A percentile compares a stretch with the other conserved stretches of the same genome.
Evolutionary conservation across 2,329 filamentous ascomycete genomes (phyloP).

Genomic region (Juglanconis juglandina): DNA sequence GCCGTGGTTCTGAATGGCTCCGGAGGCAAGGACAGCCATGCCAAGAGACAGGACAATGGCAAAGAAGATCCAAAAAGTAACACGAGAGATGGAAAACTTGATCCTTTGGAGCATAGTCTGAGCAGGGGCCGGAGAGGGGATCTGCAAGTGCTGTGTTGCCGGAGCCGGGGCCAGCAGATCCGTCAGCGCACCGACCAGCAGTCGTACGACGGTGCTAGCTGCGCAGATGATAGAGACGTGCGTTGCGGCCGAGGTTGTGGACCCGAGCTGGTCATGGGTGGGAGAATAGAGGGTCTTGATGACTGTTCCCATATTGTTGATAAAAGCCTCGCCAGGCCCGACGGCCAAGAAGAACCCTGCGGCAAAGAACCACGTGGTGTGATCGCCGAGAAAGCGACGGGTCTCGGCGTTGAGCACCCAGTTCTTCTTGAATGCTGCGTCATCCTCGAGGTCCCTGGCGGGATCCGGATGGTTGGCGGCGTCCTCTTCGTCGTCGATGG

Average conservation of each 20-base stretch:
- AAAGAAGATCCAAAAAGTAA: conserved; percentile 75
- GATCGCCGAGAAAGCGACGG: conserved; percentile 75
- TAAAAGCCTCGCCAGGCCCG: conserved; percentile 94
- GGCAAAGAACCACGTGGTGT: conserved; percentile 94
- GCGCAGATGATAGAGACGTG: conserved; percentile 92
- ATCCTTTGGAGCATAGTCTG: conserved; percentile 29
- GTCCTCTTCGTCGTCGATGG: conserved; percentile 38
- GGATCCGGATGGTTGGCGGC: conserved; percentile 39
- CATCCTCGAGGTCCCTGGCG: conserved; percentile 38
- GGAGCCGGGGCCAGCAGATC: conserved; percentile 76
- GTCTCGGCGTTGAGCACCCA: conserved; percentile 93
- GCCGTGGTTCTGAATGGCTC: conserved; percentile 68
- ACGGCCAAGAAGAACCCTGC: conserved; percentile 88
- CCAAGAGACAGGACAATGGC: conserved; percentile 71
- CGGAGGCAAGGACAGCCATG: conserved; percentile 74
- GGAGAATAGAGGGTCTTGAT: conserved; percentile 78
- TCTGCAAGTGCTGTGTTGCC: conserved; percentile 55
- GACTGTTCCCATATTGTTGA: conserved; percentile 94
- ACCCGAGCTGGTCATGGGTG: conserved; percentile 36
- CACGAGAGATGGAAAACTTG: conserved; percentile 65
- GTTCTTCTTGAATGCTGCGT: conserved; percentile 69
- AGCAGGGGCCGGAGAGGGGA: conserved; percentile 31
- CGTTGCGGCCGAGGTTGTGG: conserved; percentile 66
- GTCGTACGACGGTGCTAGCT: conserved; percentile 83
- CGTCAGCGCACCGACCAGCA: conserved; percentile 85